Conservation (phyloP, 1,284 basidiomycete genomes). For the Nidula niveotomentosa region DNA sequence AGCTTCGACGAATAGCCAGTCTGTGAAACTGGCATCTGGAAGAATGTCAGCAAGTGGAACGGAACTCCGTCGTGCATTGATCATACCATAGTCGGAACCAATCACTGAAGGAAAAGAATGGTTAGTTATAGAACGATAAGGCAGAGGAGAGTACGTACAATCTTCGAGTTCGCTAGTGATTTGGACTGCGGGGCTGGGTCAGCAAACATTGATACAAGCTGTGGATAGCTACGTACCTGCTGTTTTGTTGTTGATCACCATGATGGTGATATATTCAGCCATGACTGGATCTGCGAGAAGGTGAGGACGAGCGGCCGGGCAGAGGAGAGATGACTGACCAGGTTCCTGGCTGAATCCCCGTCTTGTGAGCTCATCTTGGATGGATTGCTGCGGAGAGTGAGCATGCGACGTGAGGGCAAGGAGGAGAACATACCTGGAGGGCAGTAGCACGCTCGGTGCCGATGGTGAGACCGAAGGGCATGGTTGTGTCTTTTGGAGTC, state of each 20-base stretch:
- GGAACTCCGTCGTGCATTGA: neutral
- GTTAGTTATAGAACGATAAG: no score
- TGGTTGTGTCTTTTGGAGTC: slow-evolving; percentile 29
- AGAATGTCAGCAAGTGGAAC: slow-evolving; percentile 15
- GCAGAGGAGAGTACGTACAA: slow-evolving; percentile 46
- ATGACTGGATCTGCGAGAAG: slow-evolving; percentile 70
- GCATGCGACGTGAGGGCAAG: neutral
- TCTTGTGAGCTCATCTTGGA: slow-evolving; percentile 79
- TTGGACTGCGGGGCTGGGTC: slow-evolving; percentile 53
- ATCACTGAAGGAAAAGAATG: slow-evolving; percentile 50
- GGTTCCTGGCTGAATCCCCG: slow-evolving; percentile 77
- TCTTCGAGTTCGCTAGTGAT: slow-evolving; percentile 82
- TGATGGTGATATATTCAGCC: slow-evolving; percentile 90
- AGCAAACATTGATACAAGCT: slow-evolving; percentile 11
- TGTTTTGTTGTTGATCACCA: slow-evolving; percentile 90
- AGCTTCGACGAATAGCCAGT: slow-evolving; percentile 82
- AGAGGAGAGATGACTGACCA: slow-evolving; percentile 45
- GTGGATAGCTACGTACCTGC: slow-evolving; percentile 46
- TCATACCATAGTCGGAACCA: slow-evolving; percentile 73
- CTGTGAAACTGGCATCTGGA: slow-evolving; percentile 74
- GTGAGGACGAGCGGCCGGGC: slow-evolving; percentile 1
- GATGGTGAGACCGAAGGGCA: slow-evolving; percentile 78
- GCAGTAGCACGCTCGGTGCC: slow-evolving; percentile 74
- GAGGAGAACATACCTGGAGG: slow-evolving; percentile 54
- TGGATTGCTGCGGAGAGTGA: slow-evolving; percentile 57